These are phyloP conservation scores for Phytopythium aichiense DNA, from an alignment of 352 stramenopile species.

Conservation along the genomic window DNA sequence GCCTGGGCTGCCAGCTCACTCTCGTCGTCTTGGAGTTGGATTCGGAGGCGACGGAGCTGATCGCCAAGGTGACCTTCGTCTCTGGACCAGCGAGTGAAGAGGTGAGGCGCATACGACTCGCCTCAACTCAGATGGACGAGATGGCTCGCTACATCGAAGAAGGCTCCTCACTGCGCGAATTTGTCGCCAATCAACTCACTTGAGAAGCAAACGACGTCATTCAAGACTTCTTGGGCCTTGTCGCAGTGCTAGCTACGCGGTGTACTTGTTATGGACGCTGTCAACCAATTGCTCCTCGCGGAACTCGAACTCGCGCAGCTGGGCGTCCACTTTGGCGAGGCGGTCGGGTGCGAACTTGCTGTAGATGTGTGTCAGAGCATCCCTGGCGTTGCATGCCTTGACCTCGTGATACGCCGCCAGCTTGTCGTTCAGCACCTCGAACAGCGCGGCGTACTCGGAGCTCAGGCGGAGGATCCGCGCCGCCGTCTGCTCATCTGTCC, in stretches of 20 bases:
- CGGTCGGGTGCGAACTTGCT: constrained; percentile 42
- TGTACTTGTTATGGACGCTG: constrained; percentile 48
- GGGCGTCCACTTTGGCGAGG: constrained; percentile 37
- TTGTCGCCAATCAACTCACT: neutral
- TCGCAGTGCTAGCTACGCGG: constrained; percentile 2
- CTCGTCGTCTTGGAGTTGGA: neutral
- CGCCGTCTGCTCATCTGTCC: constrained; percentile 1
- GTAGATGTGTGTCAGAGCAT: constrained; percentile 40
- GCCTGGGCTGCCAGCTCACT: neutral
- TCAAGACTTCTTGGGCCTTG: neutral
- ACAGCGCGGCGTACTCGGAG: constrained; percentile 26
- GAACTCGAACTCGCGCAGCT: constrained; percentile 51
- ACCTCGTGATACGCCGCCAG: constrained; percentile 27
- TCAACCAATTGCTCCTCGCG: constrained; percentile 37
- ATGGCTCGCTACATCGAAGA: neutral
- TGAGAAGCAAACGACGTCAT: neutral
- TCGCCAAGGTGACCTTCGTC: neutral
- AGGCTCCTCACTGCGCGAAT: neutral
- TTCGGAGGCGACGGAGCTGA: neutral
- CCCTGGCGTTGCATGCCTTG: constrained; percentile 15
- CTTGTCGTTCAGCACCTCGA: constrained; percentile 18
- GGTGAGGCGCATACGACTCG: neutral
- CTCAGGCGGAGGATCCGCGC: constrained; percentile 14
- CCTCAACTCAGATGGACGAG: neutral
- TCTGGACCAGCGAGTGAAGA: neutral